These are phyloP conservation scores for Silene noctiflora DNA, from an alignment of 179 eudicot genomes.

Conservation along the genomic window DNA sequence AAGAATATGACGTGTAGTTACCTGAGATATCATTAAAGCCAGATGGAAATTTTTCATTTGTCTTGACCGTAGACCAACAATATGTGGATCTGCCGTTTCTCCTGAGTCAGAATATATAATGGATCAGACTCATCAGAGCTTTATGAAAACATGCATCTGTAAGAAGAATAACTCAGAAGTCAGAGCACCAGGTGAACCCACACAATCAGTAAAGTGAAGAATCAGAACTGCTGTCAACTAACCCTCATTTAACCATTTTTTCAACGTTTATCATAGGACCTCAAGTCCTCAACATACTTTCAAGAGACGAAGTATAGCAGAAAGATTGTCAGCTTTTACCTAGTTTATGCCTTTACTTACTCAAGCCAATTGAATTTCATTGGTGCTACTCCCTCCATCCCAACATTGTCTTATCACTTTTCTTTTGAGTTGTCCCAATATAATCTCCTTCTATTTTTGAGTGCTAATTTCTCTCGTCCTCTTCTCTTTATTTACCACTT, in stretches of 20 bases:
- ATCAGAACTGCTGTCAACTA: background rate
- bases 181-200: background rate
- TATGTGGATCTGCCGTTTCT: slow-evolving; percentile 65
- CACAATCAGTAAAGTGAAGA: background rate
- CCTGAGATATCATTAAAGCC: slow-evolving; percentile 97
- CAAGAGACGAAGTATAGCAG: too few species aligned
- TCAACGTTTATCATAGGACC: too few species aligned
- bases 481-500: background rate
- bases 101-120: slow-evolving; percentile 44
- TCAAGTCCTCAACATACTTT: too few species aligned
- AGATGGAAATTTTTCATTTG: slow-evolving; percentile 98
- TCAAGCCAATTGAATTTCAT: too few species aligned
- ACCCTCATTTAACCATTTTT: background rate
- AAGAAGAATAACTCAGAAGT: background rate
- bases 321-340: too few species aligned
- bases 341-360: too few species aligned
- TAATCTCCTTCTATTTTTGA: too few species aligned
- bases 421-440: too few species aligned
- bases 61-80: slow-evolving; percentile 62
- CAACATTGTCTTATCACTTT: too few species aligned
- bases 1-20: slow-evolving; percentile 18
- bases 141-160: background rate
- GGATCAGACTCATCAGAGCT: slow-evolving; percentile 5
- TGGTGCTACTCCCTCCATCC: too few species aligned
- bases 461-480: too few species aligned